Evolutionary conservation across 306 rosid species (phyloP).

Genomic region (Trifolium repens): DNA sequence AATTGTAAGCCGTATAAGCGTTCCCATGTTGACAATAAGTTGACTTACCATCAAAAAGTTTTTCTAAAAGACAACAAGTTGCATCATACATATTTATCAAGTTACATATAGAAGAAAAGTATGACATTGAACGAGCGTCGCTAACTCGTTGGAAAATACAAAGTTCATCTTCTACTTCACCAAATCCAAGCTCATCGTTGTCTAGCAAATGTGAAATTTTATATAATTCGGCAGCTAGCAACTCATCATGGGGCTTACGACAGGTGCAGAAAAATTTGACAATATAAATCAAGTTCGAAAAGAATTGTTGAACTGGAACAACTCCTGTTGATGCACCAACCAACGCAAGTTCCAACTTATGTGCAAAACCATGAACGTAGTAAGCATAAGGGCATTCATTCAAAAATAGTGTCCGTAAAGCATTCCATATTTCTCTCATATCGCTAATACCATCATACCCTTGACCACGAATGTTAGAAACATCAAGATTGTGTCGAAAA

Average conservation of each 20-base stretch:
- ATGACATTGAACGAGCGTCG: not conserved
- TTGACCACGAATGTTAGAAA: not conserved
- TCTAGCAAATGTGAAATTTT: not conserved
- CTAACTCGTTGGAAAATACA: not conserved
- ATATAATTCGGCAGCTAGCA: not conserved
- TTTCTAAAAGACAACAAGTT: not conserved
- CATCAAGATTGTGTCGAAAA: not conserved
- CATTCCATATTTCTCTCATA: not conserved
- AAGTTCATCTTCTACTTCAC: not conserved
- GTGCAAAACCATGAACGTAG: not conserved
- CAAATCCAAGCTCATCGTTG: not conserved
- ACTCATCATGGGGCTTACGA: not conserved
- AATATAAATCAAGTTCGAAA: not conserved
- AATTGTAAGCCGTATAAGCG: not conserved
- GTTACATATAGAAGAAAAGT: not conserved
- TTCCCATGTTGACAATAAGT: not conserved
- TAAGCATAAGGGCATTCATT: not conserved
- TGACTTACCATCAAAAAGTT: not conserved
- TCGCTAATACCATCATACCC: not conserved
- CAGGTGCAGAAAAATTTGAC: not conserved
- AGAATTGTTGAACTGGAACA: not conserved
- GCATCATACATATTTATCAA: slow-evolving; percentile 2
- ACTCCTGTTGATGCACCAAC: not conserved
- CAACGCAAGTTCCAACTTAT: not conserved
- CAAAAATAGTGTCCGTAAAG: not conserved